A percentile compares a stretch with the other conserved stretches of the same genome.
Evolutionary conservation across 306 rosid species (phyloP).

Genomic region (Cercis canadensis): DNA sequence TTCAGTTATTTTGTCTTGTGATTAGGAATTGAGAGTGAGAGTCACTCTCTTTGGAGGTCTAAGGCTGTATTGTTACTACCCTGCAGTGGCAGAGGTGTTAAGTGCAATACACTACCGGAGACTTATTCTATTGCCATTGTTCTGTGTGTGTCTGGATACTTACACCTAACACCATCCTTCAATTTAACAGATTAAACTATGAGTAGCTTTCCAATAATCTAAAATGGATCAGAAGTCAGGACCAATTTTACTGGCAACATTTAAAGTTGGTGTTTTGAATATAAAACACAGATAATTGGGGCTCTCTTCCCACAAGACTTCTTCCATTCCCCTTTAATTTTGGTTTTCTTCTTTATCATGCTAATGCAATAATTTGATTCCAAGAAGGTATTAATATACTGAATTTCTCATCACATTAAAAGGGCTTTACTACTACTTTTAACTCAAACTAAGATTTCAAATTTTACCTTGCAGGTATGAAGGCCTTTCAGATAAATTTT

Average conservation of each 20-base stretch:
- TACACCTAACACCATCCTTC: too few species aligned
- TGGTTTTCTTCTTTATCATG: conserved; percentile 27
- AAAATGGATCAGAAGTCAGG: background rate
- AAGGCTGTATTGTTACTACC: too few species aligned
- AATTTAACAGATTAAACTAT: too few species aligned
- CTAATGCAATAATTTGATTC: conserved; percentile 25
- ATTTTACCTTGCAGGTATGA: conserved; percentile 74
- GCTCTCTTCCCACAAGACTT: background rate
- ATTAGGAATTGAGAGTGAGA: too few species aligned
- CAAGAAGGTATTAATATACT: conserved; percentile 24
- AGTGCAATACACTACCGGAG: too few species aligned
- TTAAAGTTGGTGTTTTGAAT: background rate
- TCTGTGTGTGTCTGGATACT: too few species aligned
- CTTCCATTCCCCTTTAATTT: background rate
- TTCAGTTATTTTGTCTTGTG: too few species aligned
- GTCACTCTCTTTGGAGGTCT: too few species aligned
- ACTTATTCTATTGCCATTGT: too few species aligned
- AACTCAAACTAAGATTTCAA: conserved; percentile 13
- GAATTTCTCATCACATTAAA: conserved; percentile 19
- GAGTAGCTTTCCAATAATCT: background rate
- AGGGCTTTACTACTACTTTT: background rate
- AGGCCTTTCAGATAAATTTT: conserved; percentile 92
- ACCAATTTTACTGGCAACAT: background rate
- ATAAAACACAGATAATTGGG: background rate
- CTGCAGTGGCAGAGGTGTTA: too few species aligned